Base-by-base conservation (phyloP, 2,329 filamentous ascomycete species). In the Fonsecaea monophora region DNA sequence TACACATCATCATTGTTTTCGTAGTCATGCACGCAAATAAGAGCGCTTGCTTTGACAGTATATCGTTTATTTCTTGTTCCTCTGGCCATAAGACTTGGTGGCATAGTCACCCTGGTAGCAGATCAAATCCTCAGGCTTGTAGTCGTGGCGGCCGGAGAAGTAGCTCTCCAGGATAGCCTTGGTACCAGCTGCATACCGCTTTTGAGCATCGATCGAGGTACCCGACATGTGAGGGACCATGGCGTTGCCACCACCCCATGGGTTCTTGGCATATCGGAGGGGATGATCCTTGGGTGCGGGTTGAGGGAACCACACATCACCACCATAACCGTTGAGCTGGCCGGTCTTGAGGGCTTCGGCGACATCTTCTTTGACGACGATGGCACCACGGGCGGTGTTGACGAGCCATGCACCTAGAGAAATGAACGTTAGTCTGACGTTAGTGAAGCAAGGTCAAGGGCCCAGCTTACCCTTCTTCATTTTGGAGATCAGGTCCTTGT, bases 201-300 rank as follows among this genome's bases (percentile, higher is more conserved):
- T 90, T 86, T 99, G 95, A 67, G 95, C 95, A 78, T 99, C 95
- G 78, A 99, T 90, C n/a, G 94, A 97, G 66, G 94, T 98, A 78
- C 95, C 95, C 12, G 93, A 97, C 92, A 98, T 97, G 89, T 98
- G 95, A 65, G 95, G 92, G 68, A 97, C 94, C 92, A 95, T 99
- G 83, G 94, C 95, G 83, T 98, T 98, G 78, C 95, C 95, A 77
- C 94, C 95, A 74, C 94, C 94, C 86, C 92, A 97, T 78, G 92
- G 91, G 87, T 94, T 95, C 87, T 94, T 90, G 79, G 92, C 94
- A 79, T 90, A 91, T 79, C 95, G 93, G 77, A 99, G 91, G 67
- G 89, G 88, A 86, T 99, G 95, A 78, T 97, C 94, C 82, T 89
- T 87, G 77, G 94, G 94, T 25, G 95, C 95, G 75, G 95, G 95